phyloP scores from a whole-genome alignment of 2,329 filamentous ascomycete species.

The Rutstroemia sydowiana region DNA sequence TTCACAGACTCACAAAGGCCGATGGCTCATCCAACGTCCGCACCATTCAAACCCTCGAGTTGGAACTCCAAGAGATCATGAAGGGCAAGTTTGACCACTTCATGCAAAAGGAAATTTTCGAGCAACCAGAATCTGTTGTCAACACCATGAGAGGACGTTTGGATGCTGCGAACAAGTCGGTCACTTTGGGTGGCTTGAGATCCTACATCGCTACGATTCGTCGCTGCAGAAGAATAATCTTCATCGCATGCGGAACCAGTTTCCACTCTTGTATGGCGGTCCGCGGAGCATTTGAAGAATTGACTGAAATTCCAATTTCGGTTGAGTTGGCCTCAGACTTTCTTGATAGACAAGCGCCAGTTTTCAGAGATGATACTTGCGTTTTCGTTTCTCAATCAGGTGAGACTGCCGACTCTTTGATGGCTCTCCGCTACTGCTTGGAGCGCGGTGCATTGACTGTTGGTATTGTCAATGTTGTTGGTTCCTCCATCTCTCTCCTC shows the following conservation, averaged over 20 bases:
- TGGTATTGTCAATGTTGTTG: constrained; percentile 97
- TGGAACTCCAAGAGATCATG: constrained; percentile 99
- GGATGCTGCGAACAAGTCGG: constrained; percentile 85
- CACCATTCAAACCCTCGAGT: constrained; percentile 95
- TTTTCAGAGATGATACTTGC: constrained; percentile 98
- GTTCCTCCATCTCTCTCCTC: constrained; percentile 95
- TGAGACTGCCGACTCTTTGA: constrained; percentile 94
- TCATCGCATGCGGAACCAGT: constrained; percentile 96
- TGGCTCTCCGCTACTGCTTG: constrained; percentile 95
- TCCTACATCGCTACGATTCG: constrained; percentile 97
- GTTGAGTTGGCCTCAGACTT: constrained; percentile 98
- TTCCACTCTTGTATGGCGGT: constrained; percentile 99
- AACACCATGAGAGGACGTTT: constrained; percentile 99
- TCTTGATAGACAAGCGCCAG: constrained; percentile 89
- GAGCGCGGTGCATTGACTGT: constrained; percentile 96
- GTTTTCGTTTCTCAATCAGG: constrained; percentile 98
- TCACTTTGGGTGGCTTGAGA: constrained; percentile 90
- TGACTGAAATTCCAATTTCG: constrained; percentile 94
- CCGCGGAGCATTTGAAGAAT: constrained; percentile 92
- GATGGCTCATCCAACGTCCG: constrained; percentile 96
- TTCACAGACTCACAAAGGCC: constrained; percentile 94
- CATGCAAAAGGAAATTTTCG: constrained; percentile 99
- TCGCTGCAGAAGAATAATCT: constrained; percentile 94
- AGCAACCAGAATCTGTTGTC: constrained; percentile 98
- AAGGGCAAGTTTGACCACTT: constrained; percentile 99